Evolutionary conservation across 371 early-diverging fungal species (phyloP).

Genomic region (Mucor piriformis): DNA sequence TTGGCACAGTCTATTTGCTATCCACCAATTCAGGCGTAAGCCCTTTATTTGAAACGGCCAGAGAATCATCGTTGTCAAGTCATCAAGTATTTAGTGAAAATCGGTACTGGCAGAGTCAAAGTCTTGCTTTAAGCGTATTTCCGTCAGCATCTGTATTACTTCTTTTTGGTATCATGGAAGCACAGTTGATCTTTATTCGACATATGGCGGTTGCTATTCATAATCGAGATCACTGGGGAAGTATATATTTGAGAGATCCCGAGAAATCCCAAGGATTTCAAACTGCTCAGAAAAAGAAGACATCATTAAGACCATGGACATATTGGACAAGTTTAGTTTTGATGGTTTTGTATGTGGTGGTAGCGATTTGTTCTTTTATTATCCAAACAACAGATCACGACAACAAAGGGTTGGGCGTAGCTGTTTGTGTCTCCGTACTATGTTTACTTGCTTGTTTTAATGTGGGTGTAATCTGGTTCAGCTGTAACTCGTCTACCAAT

Average conservation of each 20-base stretch:
- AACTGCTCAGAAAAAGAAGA: slow-evolving; percentile 1
- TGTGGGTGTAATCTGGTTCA: slow-evolving; percentile 8
- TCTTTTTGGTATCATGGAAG: slow-evolving; percentile 28
- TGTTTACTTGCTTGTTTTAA: slow-evolving; percentile 7
- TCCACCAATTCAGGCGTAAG: not conserved
- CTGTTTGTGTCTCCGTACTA: slow-evolving; percentile 18
- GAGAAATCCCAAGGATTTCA: slow-evolving; percentile 15
- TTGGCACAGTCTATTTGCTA: slow-evolving; percentile 9
- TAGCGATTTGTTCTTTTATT: slow-evolving; percentile 6
- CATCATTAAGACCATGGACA: slow-evolving; percentile 19
- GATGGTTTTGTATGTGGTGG: slow-evolving; percentile 7
- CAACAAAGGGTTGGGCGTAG: slow-evolving; percentile 2
- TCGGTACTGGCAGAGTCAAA: slow-evolving; percentile 16
- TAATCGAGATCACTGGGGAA: slow-evolving; percentile 29
- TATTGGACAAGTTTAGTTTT: slow-evolving; percentile 19
- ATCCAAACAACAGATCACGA: not conserved
- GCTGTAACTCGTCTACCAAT: slow-evolving; percentile 4
- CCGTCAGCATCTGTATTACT: slow-evolving; percentile 19
- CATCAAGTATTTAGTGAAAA: not conserved
- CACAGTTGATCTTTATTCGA: slow-evolving; percentile 25
- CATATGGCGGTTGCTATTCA: slow-evolving; percentile 27
- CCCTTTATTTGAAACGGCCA: not conserved
- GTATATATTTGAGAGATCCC: slow-evolving; percentile 26
- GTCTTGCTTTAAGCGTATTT: slow-evolving; percentile 12
- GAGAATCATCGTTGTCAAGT: not conserved